These are phyloP conservation scores for Luffa aegyptiaca DNA, from an alignment of 306 rosid species.

Conservation along the genomic window DNA sequence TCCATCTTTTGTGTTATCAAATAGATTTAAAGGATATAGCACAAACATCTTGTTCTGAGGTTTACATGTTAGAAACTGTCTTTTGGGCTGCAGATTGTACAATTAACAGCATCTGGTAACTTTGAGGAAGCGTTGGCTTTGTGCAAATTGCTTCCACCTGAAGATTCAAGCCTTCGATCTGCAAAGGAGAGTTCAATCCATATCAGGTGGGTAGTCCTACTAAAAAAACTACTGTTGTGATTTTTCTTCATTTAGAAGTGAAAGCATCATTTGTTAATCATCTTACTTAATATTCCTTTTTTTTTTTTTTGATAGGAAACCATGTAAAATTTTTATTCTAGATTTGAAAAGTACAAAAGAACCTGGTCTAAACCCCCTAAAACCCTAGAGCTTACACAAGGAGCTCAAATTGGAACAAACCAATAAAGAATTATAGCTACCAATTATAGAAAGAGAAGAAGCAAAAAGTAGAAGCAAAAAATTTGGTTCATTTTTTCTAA, in stretches of 20 bases:
- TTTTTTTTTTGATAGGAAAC: not conserved
- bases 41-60: not conserved
- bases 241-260: not conserved
- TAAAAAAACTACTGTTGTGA: not conserved
- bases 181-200: slow-evolving; percentile 97
- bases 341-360: not conserved
- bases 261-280: not conserved
- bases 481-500: not conserved
- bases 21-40: not conserved
- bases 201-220: slow-evolving; percentile 44
- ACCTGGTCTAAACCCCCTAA: not conserved
- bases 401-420: not conserved
- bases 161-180: slow-evolving; percentile 86
- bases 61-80: slow-evolving; percentile 13
- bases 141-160: slow-evolving; percentile 98
- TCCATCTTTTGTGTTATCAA: not conserved
- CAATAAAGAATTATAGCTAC: not conserved
- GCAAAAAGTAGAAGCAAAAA: not conserved
- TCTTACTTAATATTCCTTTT: not conserved
- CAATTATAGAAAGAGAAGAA: not conserved
- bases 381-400: not conserved
- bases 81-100: slow-evolving; percentile 63
- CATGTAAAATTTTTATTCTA: not conserved
- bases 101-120: slow-evolving; percentile 94
- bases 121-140: slow-evolving; percentile 96